Evolutionary conservation across 257 asterid species (phyloP), one percentile per base, ranked within the genome.

Genomic region (Capsicum chinense): DNA sequence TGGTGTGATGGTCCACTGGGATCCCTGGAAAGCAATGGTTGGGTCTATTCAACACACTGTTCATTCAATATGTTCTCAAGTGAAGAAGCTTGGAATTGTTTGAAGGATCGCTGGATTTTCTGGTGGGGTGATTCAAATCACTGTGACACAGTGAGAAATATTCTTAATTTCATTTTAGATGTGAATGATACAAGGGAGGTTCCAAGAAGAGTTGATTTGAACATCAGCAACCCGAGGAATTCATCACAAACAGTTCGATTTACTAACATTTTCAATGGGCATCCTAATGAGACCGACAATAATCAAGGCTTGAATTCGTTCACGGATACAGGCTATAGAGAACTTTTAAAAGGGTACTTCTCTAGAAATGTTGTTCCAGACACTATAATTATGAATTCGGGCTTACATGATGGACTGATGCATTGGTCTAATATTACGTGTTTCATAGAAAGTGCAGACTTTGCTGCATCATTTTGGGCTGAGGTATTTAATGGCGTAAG

Each of bases 61-160:
- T 95, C 99, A 12, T 95, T 97, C 87, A 89, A 92, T 83, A n/a
- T 95, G 87, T 88, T 90, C 54, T 70, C 85, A 1, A 82, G 81
- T 14, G 82, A 87, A 74, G 91, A 90, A 13, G 97, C 98, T 0
- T 95, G 99, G 98, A 86, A 82, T 39, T 90, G 97, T 76, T 79
- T 93, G 87, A 88, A 63, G 56, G 86, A 85, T 9, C 91, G 97
- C 5, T 97, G 98, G 98, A 91, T 97, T 59, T 97, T 97, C 84
- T 95, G 98, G 99, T 97, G 98, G 98, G 99, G 98, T 0, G 98
- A 97, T 81, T 97, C 98, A 0, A 97, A 97, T 83, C 98, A 97
- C 74, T 95, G 98, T 84, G 99, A 97, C 58, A 93, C 98, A 0
- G 84, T 97, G 2, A 90, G 98, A 1, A 93, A 97, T 90, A 86